Evolutionary conservation across 2,329 filamentous ascomycete species (phyloP).

Genomic region (Fusarium cicatricum): DNA sequence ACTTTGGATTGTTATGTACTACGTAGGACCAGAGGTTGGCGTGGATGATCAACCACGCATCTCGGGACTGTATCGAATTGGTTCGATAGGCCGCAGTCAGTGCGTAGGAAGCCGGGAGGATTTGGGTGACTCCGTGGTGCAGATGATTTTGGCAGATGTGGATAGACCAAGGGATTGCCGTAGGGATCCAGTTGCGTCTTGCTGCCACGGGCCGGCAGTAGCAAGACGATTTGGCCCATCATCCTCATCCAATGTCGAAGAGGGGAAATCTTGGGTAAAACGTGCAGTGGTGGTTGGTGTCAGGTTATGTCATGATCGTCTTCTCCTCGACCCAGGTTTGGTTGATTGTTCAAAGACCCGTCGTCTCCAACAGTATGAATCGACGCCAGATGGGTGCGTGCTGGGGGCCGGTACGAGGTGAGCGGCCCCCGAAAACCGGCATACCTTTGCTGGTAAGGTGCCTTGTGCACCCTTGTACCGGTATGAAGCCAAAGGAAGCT

Average conservation of each 20-base stretch:
- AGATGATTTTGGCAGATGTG: conserved; percentile 31
- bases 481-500: not conserved
- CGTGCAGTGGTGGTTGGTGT: not conserved
- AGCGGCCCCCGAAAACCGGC: conserved; percentile 24
- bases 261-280: not conserved
- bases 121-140: conserved; percentile 26
- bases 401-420: conserved; percentile 23
- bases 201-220: not conserved
- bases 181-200: conserved; percentile 26
- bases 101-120: conserved; percentile 21
- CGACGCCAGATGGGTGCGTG: conserved; percentile 23
- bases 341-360: not conserved
- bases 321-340: not conserved
- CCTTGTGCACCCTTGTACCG: conserved; percentile 9
- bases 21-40: not conserved
- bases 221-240: not conserved
- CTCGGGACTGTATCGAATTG: conserved; percentile 5
- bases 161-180: conserved; percentile 30
- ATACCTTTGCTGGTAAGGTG: conserved; percentile 32
- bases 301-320: conserved; percentile 2
- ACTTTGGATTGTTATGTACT: not conserved
- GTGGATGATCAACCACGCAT: not conserved
- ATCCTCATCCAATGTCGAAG: not conserved
- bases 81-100: conserved; percentile 9
- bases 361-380: conserved; percentile 20